Base-by-base conservation (phyloP, 208 protist species). In the Crithidia acanthocephali region DNA sequence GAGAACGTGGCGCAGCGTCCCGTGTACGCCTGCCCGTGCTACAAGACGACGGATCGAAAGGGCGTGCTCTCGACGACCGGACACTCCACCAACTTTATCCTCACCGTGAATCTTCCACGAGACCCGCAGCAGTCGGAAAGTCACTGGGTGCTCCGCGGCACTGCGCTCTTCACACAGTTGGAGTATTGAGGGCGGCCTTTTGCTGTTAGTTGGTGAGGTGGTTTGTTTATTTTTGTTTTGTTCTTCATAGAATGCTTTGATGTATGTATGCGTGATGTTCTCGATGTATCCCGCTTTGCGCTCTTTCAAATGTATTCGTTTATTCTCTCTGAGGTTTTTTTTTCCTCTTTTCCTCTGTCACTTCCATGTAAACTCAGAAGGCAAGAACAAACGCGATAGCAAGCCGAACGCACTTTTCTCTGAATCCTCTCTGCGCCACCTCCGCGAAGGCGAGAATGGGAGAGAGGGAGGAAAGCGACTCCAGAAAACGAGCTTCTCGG, bases 51-150 rank as follows among this genome's bases (percentile, higher is more conserved):
- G 0, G 94, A 97, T 44, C 85, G 98, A 45, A 73, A 87, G 15
- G 98, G 98, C 63, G 90, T 96, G 11, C 86, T 99, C 13, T 98
- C 97, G 37, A 99, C 98, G 20, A 99, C 98, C 2, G 98, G 98
- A 23, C 98, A 99, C 77, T 98, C 94, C 28, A 99, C 97, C 60
- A 99, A 99, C 74, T 99, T 98, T 71, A 97, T 99, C 63, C 83
- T 99, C 27, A 86, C 88, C 23, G 85, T 96, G 23, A 83, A 95
- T 71, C 72, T 99, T 8, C 91, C 95, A 10, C 76, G 88, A 11
- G 78, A 91, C 61, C 61, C 85, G 10, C 57, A 83, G 15, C 45
- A 92, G 11, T 52, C 72, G 13, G 85, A 95, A 55, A 88, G 84
- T 53, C 90, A 99, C 79, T 98, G 94, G 94, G 90, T 98, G 60